These are phyloP conservation scores for Rubus idaeus DNA, from an alignment of 306 rosid genomes.

Conservation along the genomic window DNA sequence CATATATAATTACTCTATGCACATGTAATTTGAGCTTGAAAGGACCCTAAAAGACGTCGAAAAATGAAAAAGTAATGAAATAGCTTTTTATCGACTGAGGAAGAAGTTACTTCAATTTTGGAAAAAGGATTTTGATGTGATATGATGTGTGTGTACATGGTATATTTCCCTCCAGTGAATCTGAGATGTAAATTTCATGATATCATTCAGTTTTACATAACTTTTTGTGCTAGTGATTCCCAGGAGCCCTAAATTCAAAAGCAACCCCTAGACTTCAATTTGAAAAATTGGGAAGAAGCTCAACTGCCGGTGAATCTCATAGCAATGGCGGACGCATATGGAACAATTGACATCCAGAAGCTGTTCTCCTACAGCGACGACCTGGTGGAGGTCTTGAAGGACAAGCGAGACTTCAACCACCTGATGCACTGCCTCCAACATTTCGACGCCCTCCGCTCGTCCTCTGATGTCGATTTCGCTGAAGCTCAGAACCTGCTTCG, in stretches of 20 bases:
- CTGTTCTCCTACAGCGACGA: slow-evolving; percentile 53
- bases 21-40: too few species aligned
- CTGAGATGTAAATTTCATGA: too few species aligned
- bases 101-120: too few species aligned
- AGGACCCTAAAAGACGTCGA: too few species aligned
- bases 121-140: too few species aligned
- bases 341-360: slow-evolving; percentile 41
- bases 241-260: slow-evolving; percentile 18
- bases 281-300: not conserved
- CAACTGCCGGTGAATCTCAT: not conserved
- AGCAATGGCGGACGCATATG: slow-evolving; percentile 47
- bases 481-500: slow-evolving; percentile 36
- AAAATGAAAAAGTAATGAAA: too few species aligned
- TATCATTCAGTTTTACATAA: too few species aligned
- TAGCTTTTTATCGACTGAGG: too few species aligned
- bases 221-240: not conserved
- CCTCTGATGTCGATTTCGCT: slow-evolving; percentile 48
- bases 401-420: slow-evolving; percentile 44
- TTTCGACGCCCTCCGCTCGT: slow-evolving; percentile 42
- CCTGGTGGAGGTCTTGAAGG: slow-evolving; percentile 48
- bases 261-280: slow-evolving; percentile 8
- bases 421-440: slow-evolving; percentile 45
- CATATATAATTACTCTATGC: too few species aligned
- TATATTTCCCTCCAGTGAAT: too few species aligned
- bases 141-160: too few species aligned